phyloP scores from a whole-genome alignment of 2,329 filamentous ascomycete species.

The Alternaria tenuissima region DNA sequence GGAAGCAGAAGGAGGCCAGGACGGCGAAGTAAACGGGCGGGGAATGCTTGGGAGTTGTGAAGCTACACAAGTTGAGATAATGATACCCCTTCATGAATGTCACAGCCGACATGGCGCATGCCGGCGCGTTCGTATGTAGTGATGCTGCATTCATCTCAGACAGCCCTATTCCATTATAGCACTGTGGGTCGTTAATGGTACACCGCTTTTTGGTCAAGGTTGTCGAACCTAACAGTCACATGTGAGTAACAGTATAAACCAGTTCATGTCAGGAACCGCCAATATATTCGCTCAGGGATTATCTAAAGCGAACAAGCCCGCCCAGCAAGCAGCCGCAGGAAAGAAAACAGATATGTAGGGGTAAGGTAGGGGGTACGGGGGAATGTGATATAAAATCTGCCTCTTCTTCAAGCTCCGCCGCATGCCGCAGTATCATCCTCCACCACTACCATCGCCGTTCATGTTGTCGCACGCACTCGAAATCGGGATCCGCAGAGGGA shows the following conservation, averaged over 20 bases:
- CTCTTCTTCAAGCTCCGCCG: slow-evolving; percentile 18
- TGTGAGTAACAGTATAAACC: slow-evolving; percentile 3
- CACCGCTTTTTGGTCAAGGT: not conserved
- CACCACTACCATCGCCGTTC: not conserved
- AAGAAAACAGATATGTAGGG: slow-evolving; percentile 40
- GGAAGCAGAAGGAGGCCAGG: slow-evolving; percentile 70
- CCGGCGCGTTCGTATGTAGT: not conserved
- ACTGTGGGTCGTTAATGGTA: not conserved
- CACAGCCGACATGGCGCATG: not conserved
- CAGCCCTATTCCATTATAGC: not conserved
- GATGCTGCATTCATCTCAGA: not conserved
- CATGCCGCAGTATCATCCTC: slow-evolving; percentile 21
- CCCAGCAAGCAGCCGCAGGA: slow-evolving; percentile 37
- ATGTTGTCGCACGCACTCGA: slow-evolving; percentile 26
- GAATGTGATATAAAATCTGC: slow-evolving; percentile 28
- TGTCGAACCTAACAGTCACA: not conserved
- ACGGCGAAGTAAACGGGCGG: slow-evolving; percentile 28
- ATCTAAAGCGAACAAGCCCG: slow-evolving; percentile 42
- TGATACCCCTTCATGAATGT: slow-evolving; percentile 11
- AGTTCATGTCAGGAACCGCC: slow-evolving; percentile 18
- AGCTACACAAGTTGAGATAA: slow-evolving; percentile 1
- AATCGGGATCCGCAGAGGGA: slow-evolving; percentile 18
- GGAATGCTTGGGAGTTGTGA: not conserved
- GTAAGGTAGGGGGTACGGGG: slow-evolving; percentile 20
- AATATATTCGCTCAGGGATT: slow-evolving; percentile 45